These are phyloP conservation scores for Botrytis sinoallii DNA, from an alignment of 2,329 filamentous ascomycete genomes.

Conservation along the genomic window DNA sequence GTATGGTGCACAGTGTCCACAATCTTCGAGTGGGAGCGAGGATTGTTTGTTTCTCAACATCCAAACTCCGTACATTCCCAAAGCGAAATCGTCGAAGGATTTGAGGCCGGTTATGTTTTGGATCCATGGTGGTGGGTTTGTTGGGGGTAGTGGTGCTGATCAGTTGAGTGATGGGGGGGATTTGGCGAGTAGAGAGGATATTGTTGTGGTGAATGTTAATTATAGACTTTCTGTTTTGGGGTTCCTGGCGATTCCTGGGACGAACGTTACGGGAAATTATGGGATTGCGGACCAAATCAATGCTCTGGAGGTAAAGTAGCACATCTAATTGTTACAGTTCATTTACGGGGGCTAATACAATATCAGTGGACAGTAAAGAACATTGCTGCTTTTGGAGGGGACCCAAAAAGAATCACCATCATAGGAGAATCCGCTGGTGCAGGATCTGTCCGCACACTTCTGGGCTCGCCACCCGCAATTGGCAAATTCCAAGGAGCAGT, in stretches of 20 bases:
- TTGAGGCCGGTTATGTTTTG: constrained; percentile 39
- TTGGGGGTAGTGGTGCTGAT: constrained; percentile 29
- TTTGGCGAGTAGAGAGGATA: constrained; percentile 33
- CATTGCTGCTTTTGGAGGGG: constrained; percentile 47
- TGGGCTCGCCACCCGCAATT: constrained; percentile 48
- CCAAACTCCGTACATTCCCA: constrained; percentile 41
- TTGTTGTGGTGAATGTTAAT: constrained; percentile 34
- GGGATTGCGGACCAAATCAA: constrained; percentile 51
- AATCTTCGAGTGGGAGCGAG: constrained; percentile 38
- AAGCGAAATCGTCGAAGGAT: constrained; percentile 23
- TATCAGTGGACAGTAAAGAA: constrained; percentile 47
- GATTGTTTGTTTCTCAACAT: constrained; percentile 37
- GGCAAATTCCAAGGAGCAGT: constrained; percentile 47
- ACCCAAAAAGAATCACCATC: constrained; percentile 45
- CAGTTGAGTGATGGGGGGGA: constrained; percentile 32
- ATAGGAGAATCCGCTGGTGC: constrained; percentile 52
- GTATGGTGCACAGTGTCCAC: constrained; percentile 39
- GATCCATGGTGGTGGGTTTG: constrained; percentile 40
- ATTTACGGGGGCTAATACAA: too few relatives aligned
- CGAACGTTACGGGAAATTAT: constrained; percentile 50
- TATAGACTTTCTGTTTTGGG: constrained; percentile 34
- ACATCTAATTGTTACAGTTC: not conserved
- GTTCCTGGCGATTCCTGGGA: constrained; percentile 49
- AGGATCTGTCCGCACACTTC: constrained; percentile 47
- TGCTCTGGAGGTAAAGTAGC: constrained; percentile 42